Evolutionary conservation across 2,329 filamentous ascomycete species (phyloP).

Genomic region (Monosporascus sp.): DNA sequence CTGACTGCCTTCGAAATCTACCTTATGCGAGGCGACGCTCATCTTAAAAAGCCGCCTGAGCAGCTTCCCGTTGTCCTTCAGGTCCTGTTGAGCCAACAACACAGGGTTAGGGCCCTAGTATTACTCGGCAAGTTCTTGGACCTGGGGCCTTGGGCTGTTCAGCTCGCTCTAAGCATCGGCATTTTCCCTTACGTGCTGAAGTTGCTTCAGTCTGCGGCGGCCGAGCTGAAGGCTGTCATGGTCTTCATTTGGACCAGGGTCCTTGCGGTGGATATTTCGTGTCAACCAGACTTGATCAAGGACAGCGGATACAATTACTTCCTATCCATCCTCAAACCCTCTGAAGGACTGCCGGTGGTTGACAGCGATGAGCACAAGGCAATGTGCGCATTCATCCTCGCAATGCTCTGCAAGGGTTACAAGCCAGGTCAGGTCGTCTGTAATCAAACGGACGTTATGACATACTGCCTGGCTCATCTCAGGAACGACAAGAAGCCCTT

Average conservation of each 20-base stretch:
- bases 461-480: slow-evolving; percentile 78
- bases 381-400: slow-evolving; percentile 97
- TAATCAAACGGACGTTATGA: slow-evolving; percentile 84
- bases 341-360: slow-evolving; percentile 74
- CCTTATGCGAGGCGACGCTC: slow-evolving; percentile 71
- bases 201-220: slow-evolving; percentile 86
- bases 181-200: slow-evolving; percentile 99
- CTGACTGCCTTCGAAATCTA: slow-evolving; percentile 97
- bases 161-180: slow-evolving; percentile 91
- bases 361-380: slow-evolving; percentile 93
- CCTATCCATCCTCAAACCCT: slow-evolving; percentile 82
- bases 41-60: slow-evolving; percentile 82
- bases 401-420: slow-evolving; percentile 95
- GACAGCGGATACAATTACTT: slow-evolving; percentile 98
- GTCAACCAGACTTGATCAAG: slow-evolving; percentile 89
- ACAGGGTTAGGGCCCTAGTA: slow-evolving; percentile 84
- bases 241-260: slow-evolving; percentile 98
- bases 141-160: slow-evolving; percentile 96
- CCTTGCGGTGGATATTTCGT: slow-evolving; percentile 88
- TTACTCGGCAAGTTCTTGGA: slow-evolving; percentile 90
- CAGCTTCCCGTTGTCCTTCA: slow-evolving; percentile 95
- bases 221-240: slow-evolving; percentile 96
- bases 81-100: slow-evolving; percentile 91
- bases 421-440: slow-evolving; percentile 88
- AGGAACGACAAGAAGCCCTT: slow-evolving; percentile 82